Conservation (phyloP, 495 filamentous ascomycete genomes). For the Trichoderma virens region DNA sequence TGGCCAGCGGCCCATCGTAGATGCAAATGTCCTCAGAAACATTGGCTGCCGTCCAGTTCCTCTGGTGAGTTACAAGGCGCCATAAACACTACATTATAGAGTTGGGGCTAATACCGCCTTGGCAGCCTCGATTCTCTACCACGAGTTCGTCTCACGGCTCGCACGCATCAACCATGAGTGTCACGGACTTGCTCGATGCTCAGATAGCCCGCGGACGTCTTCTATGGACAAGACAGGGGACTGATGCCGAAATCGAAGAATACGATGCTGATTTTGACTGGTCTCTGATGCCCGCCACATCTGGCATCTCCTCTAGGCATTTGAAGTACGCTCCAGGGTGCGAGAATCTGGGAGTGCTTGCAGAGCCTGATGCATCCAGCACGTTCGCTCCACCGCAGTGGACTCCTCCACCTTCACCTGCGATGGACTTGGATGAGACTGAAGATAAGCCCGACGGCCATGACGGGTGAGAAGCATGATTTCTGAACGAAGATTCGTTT, state of each 20-base stretch:
- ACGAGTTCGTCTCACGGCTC: background rate
- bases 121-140: conserved; percentile 13
- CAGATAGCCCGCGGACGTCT: conserved; percentile 1
- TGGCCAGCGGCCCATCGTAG: conserved; percentile 22
- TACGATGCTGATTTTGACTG: conserved; percentile 10
- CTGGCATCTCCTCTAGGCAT: background rate
- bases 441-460: background rate
- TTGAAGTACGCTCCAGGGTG: conserved; percentile 6
- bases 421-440: background rate
- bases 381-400: background rate
- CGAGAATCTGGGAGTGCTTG: background rate
- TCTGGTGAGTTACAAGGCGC: conserved; percentile 20
- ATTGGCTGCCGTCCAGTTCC: conserved; percentile 30
- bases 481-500: background rate
- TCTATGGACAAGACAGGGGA: background rate
- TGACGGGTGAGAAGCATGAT: background rate
- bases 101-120: conserved; percentile 12
- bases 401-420: conserved; percentile 14
- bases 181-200: conserved; percentile 1
- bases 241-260: conserved; percentile 8
- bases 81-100: background rate
- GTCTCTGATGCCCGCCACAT: background rate
- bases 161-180: background rate
- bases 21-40: conserved; percentile 24
- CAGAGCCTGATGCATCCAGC: background rate